phyloP scores from a whole-genome alignment of 179 eudicot species.

The Carnegiea gigantea region DNA sequence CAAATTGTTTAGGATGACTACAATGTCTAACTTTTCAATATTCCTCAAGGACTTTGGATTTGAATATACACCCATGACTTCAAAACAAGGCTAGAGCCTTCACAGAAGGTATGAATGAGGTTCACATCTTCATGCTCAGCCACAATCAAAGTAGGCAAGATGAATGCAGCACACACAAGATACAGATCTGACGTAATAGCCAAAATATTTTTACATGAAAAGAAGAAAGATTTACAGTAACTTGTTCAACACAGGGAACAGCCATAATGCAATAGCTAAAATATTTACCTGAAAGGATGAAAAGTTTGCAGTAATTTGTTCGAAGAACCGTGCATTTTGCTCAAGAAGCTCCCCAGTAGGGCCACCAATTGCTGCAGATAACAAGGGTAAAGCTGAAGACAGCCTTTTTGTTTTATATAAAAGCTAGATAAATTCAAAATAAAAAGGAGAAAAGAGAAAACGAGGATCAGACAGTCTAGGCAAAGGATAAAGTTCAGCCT shows the following conservation, averaged over 20 bases:
- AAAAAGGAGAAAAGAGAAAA: neutral
- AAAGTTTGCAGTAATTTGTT: constrained; percentile 73
- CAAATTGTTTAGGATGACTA: neutral
- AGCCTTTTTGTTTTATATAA: neutral
- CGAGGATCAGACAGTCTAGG: neutral
- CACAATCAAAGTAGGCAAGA: constrained; percentile 3
- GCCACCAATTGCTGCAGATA: constrained; percentile 88
- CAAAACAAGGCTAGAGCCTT: neutral
- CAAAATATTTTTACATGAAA: constrained; percentile 48
- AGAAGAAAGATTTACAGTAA: constrained; percentile 62
- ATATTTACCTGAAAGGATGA: constrained; percentile 59
- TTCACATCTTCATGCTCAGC: neutral
- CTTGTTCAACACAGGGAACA: constrained; percentile 42
- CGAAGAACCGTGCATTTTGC: constrained; percentile 74
- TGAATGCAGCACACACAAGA: neutral
- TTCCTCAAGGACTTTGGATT: neutral
- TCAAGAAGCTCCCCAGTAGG: constrained; percentile 83
- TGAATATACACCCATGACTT: no score
- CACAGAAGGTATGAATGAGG: neutral
- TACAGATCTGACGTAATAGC: neutral
- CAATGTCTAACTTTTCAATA: neutral
- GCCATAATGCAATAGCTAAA: neutral
- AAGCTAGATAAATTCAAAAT: neutral
- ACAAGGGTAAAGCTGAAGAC: neutral
- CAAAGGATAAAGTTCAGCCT: neutral